Conservation (phyloP, 208 protist species). For the Wallacemonas rigidus region DNA sequence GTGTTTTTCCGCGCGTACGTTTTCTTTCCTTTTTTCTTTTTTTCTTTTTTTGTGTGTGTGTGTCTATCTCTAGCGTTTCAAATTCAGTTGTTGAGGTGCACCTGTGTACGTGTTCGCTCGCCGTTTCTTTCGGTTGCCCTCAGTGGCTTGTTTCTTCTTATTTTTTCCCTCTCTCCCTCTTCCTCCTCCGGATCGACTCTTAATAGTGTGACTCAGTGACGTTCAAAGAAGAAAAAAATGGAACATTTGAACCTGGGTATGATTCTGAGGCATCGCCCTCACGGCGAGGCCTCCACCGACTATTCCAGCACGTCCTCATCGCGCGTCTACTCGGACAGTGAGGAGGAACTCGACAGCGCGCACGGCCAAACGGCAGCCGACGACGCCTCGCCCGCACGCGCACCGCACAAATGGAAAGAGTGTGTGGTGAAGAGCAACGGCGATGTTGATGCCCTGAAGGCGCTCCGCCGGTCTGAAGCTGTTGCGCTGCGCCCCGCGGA, state of each 20-base stretch:
- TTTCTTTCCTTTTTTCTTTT: not conserved
- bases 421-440: not conserved
- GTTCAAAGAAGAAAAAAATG: conserved; percentile 1
- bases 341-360: not conserved
- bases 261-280: not conserved
- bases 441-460: not conserved
- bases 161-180: conserved; percentile 9
- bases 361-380: no score
- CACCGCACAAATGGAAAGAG: no score
- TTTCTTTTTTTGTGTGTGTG: conserved; percentile 5
- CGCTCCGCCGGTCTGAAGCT: not conserved
- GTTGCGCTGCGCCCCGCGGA: not conserved
- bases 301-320: not conserved
- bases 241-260: conserved; percentile 4
- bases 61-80: not conserved
- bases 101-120: not conserved
- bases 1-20: not conserved
- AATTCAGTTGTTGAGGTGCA: no score
- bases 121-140: not conserved
- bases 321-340: not conserved
- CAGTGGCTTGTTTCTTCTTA: not conserved
- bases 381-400: no score
- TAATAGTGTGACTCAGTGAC: conserved; percentile 5
- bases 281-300: not conserved
- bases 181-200: not conserved